Conservation (phyloP, 2,329 filamentous ascomycete genomes). For the Neurospora sp. region DNA sequence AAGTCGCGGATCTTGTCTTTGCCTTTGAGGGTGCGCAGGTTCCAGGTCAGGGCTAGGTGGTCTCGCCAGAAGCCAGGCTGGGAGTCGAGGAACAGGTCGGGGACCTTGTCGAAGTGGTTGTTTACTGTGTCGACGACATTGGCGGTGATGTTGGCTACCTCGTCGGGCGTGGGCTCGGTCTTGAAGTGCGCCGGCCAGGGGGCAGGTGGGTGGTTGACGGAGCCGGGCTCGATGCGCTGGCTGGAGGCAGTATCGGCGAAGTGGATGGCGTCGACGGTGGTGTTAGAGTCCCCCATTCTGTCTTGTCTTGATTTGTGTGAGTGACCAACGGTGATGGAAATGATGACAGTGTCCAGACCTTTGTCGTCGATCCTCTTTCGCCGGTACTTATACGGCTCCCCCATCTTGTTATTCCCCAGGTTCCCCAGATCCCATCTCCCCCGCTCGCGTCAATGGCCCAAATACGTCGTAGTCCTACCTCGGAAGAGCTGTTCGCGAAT, state of each 20-base stretch:
- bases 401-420: not conserved
- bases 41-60: conserved; percentile 46
- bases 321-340: not conserved
- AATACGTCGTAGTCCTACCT: not conserved
- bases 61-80: conserved; percentile 48
- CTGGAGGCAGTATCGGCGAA: conserved; percentile 11
- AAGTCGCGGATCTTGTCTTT: conserved; percentile 28
- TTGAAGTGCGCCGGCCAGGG: conserved; percentile 26
- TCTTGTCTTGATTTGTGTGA: not conserved
- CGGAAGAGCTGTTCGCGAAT: not conserved
- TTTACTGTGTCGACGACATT: conserved; percentile 26
- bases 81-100: conserved; percentile 32
- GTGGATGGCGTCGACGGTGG: not conserved
- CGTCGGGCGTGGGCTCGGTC: conserved; percentile 21
- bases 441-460: not conserved
- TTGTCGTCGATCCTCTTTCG: not conserved
- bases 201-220: conserved; percentile 28
- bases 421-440: not conserved
- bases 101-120: conserved; percentile 24
- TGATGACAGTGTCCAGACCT: not conserved
- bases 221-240: conserved; percentile 25
- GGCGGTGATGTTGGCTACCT: conserved; percentile 28
- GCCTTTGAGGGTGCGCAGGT: conserved; percentile 43
- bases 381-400: not conserved
- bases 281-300: not conserved